Base-by-base conservation (phyloP, 73 alveolate species). In the Stentor coeruleus region DNA sequence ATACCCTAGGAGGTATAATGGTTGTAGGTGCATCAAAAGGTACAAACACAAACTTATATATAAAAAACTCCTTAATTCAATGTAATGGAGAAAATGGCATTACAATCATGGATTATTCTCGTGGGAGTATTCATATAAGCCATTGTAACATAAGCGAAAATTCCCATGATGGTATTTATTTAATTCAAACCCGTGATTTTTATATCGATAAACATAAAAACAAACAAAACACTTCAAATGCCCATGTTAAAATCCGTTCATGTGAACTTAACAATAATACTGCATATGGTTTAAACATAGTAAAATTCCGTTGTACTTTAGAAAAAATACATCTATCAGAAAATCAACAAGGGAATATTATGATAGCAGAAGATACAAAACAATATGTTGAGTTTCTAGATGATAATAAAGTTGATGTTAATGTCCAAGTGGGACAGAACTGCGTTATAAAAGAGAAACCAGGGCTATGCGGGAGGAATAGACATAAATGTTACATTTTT, bases 51-150 rank as follows among this genome's bases (percentile, higher is more conserved):
- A 40, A 35, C 3, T 28, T 83, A 3, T 38, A 11, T 28, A 14
- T 83, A 6, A 35, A 35, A 37, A 76, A 76, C 39, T 35, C 66
- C 80, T 3, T 15, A 20, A 83, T 83, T 3, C 26, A 38, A 3
- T 14, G 73, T 42, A 83, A 83, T 76, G 84, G 60, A 2, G 83
- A 76, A 59, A 76, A 76, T 83, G 89, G 89, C n/a, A 58, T 83
- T 38, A 28, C 72, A 11, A 38, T 76, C 38, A 31, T 74, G 20
- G 85, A 83, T 4, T 38, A 42, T 40, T 75, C 80, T 73, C 38
- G 76, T 39, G 89, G 89, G 35, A 49, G 36, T 14, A 38, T 83
- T 14, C 3, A 3, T 20, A 35, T 83, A 20, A 49, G 15, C 33
- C 26, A 77, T 6, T 77, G 83, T 26, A 83, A 39, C 0, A 41